phyloP scores from a whole-genome alignment of 768 basidiomycete species.

The Rhizopogon roseolus region DNA sequence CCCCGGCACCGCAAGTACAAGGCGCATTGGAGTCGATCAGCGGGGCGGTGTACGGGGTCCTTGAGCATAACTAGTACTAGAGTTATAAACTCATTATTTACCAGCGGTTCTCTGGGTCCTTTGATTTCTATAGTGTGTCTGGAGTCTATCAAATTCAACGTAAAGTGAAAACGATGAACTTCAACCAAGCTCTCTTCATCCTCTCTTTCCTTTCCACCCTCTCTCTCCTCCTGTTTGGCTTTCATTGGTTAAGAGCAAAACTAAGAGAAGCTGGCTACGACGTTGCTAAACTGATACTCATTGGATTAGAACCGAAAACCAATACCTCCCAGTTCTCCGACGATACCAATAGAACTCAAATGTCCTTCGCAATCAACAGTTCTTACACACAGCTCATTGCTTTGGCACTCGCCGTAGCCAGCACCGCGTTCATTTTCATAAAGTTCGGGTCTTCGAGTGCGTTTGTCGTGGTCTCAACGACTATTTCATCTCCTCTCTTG shows the following conservation, averaged over 20 bases:
- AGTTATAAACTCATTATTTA: neutral
- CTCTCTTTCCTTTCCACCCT: slow-evolving; percentile 46
- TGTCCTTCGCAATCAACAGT: slow-evolving; percentile 9
- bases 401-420: slow-evolving; percentile 45
- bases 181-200: slow-evolving; percentile 50
- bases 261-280: slow-evolving; percentile 56
- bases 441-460: slow-evolving; percentile 40
- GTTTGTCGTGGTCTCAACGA: slow-evolving; percentile 4
- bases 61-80: no score
- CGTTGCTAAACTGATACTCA: slow-evolving; percentile 54
- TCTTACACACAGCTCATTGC: slow-evolving; percentile 42
- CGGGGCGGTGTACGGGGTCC: no score
- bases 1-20: no score
- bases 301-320: slow-evolving; percentile 43
- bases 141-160: no score
- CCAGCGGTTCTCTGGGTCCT: no score
- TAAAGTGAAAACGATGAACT: slow-evolving; percentile 28
- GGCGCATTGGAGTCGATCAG: no score
- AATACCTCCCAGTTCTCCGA: neutral
- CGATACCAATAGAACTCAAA: neutral
- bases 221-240: slow-evolving; percentile 39
- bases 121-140: no score
- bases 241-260: slow-evolving; percentile 34
- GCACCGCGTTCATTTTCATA: slow-evolving; percentile 46
- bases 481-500: neutral